Conservation (phyloP, 805 yeast species). For the Cyberlindnera xylosilytica region DNA sequence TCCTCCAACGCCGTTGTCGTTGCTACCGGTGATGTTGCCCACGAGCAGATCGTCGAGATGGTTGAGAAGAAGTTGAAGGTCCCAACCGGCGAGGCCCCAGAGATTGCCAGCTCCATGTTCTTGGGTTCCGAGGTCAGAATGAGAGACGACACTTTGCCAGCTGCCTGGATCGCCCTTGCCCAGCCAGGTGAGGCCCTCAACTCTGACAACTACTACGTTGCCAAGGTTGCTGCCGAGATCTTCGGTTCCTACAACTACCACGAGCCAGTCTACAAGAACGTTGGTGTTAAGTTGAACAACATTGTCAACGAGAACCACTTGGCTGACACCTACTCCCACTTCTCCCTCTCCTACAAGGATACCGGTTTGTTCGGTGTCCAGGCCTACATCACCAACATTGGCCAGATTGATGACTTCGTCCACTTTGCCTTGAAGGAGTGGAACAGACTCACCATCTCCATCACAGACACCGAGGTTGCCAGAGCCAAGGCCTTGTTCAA, state of each 20-base stretch:
- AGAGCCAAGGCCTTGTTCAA: conserved; percentile 74
- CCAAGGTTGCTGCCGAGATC: conserved; percentile 69
- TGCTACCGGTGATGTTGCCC: conserved; percentile 66
- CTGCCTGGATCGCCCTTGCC: conserved; percentile 75
- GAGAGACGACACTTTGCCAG: conserved; percentile 84
- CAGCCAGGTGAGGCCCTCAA: conserved; percentile 64
- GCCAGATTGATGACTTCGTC: conserved; percentile 65
- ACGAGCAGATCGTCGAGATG: conserved; percentile 65
- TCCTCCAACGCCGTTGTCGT: conserved; percentile 67
- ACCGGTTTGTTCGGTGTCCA: conserved; percentile 84
- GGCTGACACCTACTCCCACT: conserved; percentile 69
- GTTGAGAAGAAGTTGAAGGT: conserved; percentile 51
- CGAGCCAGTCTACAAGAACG: conserved; percentile 53
- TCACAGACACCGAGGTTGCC: conserved; percentile 73
- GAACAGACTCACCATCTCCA: conserved; percentile 77
- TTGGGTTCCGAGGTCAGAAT: conserved; percentile 84
- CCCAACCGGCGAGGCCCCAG: conserved; percentile 50
- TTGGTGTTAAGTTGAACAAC: conserved; percentile 69
- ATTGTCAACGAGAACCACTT: conserved; percentile 69
- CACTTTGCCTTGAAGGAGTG: conserved; percentile 84
- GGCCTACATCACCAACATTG: conserved; percentile 59
- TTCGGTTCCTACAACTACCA: conserved; percentile 53
- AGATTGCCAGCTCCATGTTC: conserved; percentile 55
- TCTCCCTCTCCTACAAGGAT: conserved; percentile 69
- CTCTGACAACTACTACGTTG: conserved; percentile 65